These are phyloP conservation scores for Vanrija humicola DNA, from an alignment of 1,284 basidiomycete genomes.

Conservation along the genomic window DNA sequence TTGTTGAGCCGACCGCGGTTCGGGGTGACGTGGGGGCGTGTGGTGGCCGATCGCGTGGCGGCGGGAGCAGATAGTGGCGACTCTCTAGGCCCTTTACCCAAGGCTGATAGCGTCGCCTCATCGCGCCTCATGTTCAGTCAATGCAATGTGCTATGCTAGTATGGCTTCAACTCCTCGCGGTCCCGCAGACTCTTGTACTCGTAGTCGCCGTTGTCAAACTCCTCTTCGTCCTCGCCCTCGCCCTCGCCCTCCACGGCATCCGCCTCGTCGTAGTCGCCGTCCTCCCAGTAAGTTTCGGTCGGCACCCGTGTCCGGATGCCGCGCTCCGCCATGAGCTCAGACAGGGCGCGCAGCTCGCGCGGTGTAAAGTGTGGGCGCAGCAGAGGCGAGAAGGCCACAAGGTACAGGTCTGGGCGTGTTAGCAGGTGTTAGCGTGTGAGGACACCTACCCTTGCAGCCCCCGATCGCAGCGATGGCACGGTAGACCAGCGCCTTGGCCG, in stretches of 20 bases:
- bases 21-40: background rate
- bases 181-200: conserved; percentile 40
- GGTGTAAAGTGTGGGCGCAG: conserved; percentile 64
- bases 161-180: conserved; percentile 37
- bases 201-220: conserved; percentile 33
- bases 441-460: conserved; percentile 40
- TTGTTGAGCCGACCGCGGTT: background rate
- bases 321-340: conserved; percentile 76
- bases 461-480: conserved; percentile 65
- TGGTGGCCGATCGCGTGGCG: no score
- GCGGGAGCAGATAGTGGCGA: no score
- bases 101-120: no score
- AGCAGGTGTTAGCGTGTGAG: conserved; percentile 1
- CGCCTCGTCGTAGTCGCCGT: conserved; percentile 31
- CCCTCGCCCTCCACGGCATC: conserved; percentile 29
- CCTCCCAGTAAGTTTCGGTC: conserved; percentile 58
- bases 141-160: conserved; percentile 13
- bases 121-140: no score
- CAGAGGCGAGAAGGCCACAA: conserved; percentile 69
- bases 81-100: no score
- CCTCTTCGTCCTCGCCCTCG: conserved; percentile 49
- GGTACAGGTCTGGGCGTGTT: conserved; percentile 65
- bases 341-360: conserved; percentile 64
- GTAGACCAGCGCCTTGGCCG: conserved; percentile 73
- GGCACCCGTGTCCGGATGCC: conserved; percentile 67